Conservation (phyloP, 495 filamentous ascomycete genomes). For the Oidiodendron maius region DNA sequence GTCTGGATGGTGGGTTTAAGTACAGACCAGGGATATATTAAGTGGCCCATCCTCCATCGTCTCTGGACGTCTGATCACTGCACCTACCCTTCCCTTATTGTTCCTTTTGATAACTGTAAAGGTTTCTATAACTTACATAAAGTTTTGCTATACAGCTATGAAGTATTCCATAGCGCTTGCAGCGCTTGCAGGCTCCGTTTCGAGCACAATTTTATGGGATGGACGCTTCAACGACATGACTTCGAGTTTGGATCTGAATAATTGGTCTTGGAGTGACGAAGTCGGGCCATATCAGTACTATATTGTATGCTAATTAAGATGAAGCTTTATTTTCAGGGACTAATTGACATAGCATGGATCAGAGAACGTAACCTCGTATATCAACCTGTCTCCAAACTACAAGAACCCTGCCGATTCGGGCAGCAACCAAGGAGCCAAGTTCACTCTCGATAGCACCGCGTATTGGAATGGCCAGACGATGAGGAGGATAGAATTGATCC, state of each 20-base stretch:
- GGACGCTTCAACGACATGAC: constrained; percentile 54
- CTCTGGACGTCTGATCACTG: not conserved
- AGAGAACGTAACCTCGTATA: constrained; percentile 40
- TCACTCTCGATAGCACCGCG: constrained; percentile 59
- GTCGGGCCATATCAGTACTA: constrained; percentile 69
- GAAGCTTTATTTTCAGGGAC: constrained; percentile 41
- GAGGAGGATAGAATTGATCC: constrained; percentile 60
- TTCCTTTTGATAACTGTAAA: constrained; percentile 1
- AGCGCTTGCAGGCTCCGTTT: constrained; percentile 11
- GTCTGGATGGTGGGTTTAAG: not conserved
- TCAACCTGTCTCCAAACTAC: constrained; percentile 45
- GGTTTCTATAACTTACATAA: not conserved
- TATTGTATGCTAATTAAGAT: constrained; percentile 33
- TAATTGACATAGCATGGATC: constrained; percentile 36
- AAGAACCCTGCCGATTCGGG: constrained; percentile 63
- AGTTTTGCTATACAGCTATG: constrained; percentile 7
- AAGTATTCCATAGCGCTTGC: constrained; percentile 8
- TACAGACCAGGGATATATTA: not conserved
- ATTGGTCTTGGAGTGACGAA: constrained; percentile 61
- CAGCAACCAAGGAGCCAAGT: constrained; percentile 59
- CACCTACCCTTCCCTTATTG: constrained; percentile 1
- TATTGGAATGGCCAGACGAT: constrained; percentile 58
- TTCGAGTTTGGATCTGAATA: constrained; percentile 42
- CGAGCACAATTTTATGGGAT: constrained; percentile 47
- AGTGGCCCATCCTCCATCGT: not conserved